A percentile compares a stretch with the other conserved stretches of the same genome.
These are phyloP conservation scores for Takashimella tepidaria DNA, from an alignment of 1,284 basidiomycete species.

Conservation along the genomic window DNA sequence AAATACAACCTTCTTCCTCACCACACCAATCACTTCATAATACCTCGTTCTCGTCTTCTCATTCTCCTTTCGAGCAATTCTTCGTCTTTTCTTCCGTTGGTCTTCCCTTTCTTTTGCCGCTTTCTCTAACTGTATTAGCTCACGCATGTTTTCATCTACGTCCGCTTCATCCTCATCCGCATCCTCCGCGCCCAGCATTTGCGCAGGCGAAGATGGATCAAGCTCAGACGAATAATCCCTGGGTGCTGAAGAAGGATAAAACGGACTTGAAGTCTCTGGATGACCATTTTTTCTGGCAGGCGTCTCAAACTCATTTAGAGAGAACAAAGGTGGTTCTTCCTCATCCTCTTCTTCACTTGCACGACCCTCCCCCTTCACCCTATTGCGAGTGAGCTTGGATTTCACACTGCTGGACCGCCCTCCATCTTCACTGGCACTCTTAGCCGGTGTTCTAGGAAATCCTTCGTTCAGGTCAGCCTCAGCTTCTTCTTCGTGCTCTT, in stretches of 20 bases:
- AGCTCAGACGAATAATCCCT: slow-evolving; percentile 45
- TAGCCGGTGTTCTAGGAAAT: slow-evolving; percentile 4
- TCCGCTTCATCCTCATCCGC: slow-evolving; percentile 20
- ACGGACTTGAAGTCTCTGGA: slow-evolving; percentile 15
- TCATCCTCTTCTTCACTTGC: slow-evolving; percentile 30
- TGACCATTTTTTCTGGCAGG: slow-evolving; percentile 5
- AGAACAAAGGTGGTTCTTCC: slow-evolving; percentile 29
- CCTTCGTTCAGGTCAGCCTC: slow-evolving; percentile 13
- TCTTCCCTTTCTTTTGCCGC: slow-evolving; percentile 2
- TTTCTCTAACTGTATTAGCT: slow-evolving; percentile 2
- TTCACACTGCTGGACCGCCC: not conserved
- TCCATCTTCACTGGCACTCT: not conserved
- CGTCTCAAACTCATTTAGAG: slow-evolving; percentile 6
- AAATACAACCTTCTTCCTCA: slow-evolving; percentile 47
- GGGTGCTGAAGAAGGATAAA: slow-evolving; percentile 16
- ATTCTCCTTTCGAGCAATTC: slow-evolving; percentile 8
- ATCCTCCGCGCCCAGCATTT: slow-evolving; percentile 5
- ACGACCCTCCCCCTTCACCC: slow-evolving; percentile 4
- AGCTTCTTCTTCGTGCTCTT: slow-evolving; percentile 17
- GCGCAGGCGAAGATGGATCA: slow-evolving; percentile 31
- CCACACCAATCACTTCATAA: slow-evolving; percentile 45
- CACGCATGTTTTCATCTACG: slow-evolving; percentile 14
- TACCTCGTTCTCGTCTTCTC: slow-evolving; percentile 30
- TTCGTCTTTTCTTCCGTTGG: slow-evolving; percentile 1
- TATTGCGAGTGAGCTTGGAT: not conserved